Evolutionary conservation across 176 grass and related monocot species (phyloP), one percentile per base, ranked within the genome.

Genomic region (Paspalum notatum): DNA sequence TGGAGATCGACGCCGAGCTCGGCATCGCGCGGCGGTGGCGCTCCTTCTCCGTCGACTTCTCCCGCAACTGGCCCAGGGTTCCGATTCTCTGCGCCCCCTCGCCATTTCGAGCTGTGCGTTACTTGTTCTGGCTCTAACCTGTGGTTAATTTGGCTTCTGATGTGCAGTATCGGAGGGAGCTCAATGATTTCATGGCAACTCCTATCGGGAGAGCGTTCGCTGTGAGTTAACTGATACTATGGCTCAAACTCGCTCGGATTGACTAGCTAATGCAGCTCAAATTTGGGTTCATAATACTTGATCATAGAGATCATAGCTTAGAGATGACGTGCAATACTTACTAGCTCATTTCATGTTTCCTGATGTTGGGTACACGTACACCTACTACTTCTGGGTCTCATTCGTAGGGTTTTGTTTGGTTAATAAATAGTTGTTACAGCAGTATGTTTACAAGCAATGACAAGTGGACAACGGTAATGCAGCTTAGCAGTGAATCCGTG

Each of bases 61-160:
- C 88, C 47, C 85, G 96, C 75, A 99, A 95, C 71, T 99, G 89
- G 88, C 96, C 96, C 59, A 95, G 88, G 86, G 96, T 99, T 86
- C 20, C 39, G 42, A 77, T 66, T 68, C 48, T 60, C 37, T 59
- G 26, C 50, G 44, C 24, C n/a, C 25, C 8, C 12, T 52, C 60
- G n/a, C 6, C 38, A 26, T 72, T 68, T 83, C 55, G 2, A 5
- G 22, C 17, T 68, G 22, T 54, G 7, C 80, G 4, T 8, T 79
- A 12, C 20, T 20, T 59, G 9, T 15, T 45, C 3, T 20, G 9
- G 3, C 38, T 5, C 26, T 71, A 62, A 56, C 71, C 69, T 58
- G 37, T 52, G 57, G 18, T 56, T 83, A 75, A 82, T 74, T 83
- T 90, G 12, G 12, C 24, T 80, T 81, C 16, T 54, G 16, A 13